Evolutionary conservation across 2,329 filamentous ascomycete genomes (phyloP), one percentile per base, ranked within the genome.

Genomic region (Fusarium nelsonii): DNA sequence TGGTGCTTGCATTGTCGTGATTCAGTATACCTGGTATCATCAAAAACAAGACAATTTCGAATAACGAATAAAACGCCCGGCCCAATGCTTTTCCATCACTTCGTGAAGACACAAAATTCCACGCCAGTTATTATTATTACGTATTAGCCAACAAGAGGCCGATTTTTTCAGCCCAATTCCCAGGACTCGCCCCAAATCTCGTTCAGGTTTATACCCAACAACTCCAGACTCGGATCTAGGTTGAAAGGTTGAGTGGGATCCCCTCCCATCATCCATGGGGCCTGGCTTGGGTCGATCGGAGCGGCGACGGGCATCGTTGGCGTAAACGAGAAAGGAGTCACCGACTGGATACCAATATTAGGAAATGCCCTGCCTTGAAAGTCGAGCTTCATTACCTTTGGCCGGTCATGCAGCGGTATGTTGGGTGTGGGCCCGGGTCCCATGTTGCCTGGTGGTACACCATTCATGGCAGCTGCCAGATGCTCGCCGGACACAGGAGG

Each of bases 141-240:
- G 55, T 62, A 72, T 68, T 28, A 52, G 65, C 51, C 53, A 62
- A 54, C 34, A 58, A 41, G 40, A 23, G 41, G 32, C 37, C 45
- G 33, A 18, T 46, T 44, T 50, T 37, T 57, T 75, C 71, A 80
- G 58, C 79, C 80, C 63, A 81, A 72, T 68, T 82, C 81, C 81
- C 81, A 83, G 54, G 80, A 80, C 66, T 85, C 84, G 40, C 84
- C 85, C 85, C 85, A 87, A 54, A 87, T 78, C 67, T 87, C 85
- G 63, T 86, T 86, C 51, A 87, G 74, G 65, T 87, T 85, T 55
- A 85, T 79, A 5, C 85, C 85, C 49, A 87, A 76, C 43, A 85
- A 76, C 71, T 87, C 85, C 50, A 87, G 81, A 69, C 82, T 86
- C 62, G 85, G 84, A 58, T 87, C 85, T 32, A 85, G 81, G 66